Evolutionary conservation across 2,329 filamentous ascomycete genomes (phyloP), one percentile per base, ranked within the genome.

Genomic region (Talaromyces pinophilus): DNA sequence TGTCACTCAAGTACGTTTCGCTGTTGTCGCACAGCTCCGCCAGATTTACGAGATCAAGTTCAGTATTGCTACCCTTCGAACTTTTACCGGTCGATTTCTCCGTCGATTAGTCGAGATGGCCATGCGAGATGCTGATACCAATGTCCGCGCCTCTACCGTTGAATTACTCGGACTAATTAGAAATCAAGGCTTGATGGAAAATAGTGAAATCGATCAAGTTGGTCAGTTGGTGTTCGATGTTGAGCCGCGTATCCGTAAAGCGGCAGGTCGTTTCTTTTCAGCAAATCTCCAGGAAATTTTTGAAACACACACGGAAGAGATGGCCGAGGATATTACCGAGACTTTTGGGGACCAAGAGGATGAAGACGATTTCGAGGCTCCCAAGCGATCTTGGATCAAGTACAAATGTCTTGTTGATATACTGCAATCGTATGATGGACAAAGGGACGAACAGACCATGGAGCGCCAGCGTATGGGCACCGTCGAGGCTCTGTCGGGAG

Each of bases 11-110:
- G 93, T 92, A 25, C 87, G 95, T 63, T 85, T 90, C n/a, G 93
- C 97, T 76, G 92, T 96, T 2, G 80, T 99, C 50, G 92, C 89
- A 73, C 93, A 98, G 77, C 83, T 99, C 15, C 84, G 87, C 25
- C 88, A 87, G 66, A 85, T 99, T 5, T 94, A 96, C 79, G 90
- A 88, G 73, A 88, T 92, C 67, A 89, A 92, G 70, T 88, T 93
- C 63, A 92, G 92, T 75, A 87, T 96, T 70, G 84, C 83, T 54
- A 86, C 87, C 1, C 82, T 99, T 62, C 91, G 92, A 66, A 92
- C 93, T 67, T 99, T 98, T 73, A 97, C 96, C 42, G 95, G 98
- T 76, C 87, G 93, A 59, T 99, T 98, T 78, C 87, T 93, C 59
- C 84, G 89, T 5, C 88, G 95, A 33, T 83, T 99, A 46, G 90